A percentile compares a stretch with the other conserved stretches of the same genome.
Conservation (phyloP, 2,329 filamentous ascomycete species). For the Botryotinia convoluta region DNA sequence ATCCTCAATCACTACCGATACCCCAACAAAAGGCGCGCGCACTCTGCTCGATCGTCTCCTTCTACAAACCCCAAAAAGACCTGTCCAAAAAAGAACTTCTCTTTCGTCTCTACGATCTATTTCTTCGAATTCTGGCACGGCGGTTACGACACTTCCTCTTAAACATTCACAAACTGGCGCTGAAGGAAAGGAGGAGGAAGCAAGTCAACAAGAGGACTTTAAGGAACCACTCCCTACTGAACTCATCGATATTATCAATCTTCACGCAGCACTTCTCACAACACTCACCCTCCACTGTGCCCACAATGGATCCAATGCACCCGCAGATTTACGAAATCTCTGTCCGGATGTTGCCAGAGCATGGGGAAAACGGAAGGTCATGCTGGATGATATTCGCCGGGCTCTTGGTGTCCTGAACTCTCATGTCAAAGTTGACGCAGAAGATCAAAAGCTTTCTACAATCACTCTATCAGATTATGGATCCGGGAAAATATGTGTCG, state of each 20-base stretch:
- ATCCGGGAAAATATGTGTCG: slow-evolving; percentile 56
- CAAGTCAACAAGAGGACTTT: slow-evolving; percentile 6
- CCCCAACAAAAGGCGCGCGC: slow-evolving; percentile 36
- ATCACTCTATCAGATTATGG: slow-evolving; percentile 51
- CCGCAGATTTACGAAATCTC: slow-evolving; percentile 62
- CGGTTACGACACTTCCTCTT: slow-evolving; percentile 20
- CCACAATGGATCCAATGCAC: slow-evolving; percentile 61
- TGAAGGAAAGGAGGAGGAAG: slow-evolving; percentile 3
- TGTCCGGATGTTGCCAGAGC: slow-evolving; percentile 61
- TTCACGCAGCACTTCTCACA: slow-evolving; percentile 67
- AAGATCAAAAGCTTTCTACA: slow-evolving; percentile 38
- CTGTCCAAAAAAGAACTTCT: slow-evolving; percentile 29
- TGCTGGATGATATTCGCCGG: slow-evolving; percentile 61
- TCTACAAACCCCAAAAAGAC: slow-evolving; percentile 23
- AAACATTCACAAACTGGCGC: slow-evolving; percentile 1
- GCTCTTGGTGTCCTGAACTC: slow-evolving; percentile 60
- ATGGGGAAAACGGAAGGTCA: slow-evolving; percentile 71
- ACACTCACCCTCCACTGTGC: slow-evolving; percentile 67
- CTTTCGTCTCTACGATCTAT: slow-evolving; percentile 24
- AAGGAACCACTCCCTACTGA: slow-evolving; percentile 46
- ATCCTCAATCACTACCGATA: slow-evolving; percentile 28
- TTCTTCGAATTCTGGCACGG: slow-evolving; percentile 24
- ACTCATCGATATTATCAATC: slow-evolving; percentile 57
- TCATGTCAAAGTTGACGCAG: slow-evolving; percentile 37
- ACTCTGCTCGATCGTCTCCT: slow-evolving; percentile 36